These are phyloP conservation scores for Primulina tabacum DNA, from an alignment of 257 asterid genomes.

Conservation along the genomic window DNA sequence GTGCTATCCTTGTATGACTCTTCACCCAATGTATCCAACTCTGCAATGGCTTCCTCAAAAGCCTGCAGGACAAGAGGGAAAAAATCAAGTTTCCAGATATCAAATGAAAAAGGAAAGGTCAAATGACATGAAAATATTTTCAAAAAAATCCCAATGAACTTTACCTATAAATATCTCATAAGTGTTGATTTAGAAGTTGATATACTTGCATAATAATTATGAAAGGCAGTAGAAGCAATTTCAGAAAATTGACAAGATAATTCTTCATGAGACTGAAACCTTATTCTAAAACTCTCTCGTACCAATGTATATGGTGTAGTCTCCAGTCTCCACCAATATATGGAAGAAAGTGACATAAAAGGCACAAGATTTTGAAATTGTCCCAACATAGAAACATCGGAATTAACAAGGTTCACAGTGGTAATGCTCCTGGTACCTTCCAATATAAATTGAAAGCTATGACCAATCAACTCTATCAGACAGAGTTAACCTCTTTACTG, in stretches of 20 bases:
- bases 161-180: conserved; percentile 1
- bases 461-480: too few relatives aligned
- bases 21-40: conserved; percentile 67
- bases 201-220: not conserved
- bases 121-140: conserved; percentile 2
- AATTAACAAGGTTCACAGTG: too few relatives aligned
- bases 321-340: too few relatives aligned
- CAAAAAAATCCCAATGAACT: not conserved
- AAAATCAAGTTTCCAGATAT: not conserved
- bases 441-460: too few relatives aligned
- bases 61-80: conserved; percentile 36
- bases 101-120: not conserved
- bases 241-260: not conserved
- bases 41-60: conserved; percentile 68
- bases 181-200: not conserved
- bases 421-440: too few relatives aligned
- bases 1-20: conserved; percentile 74
- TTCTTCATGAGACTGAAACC: too few relatives aligned
- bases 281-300: too few relatives aligned
- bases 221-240: conserved; percentile 1
- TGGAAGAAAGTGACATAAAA: too few relatives aligned
- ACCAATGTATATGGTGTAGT: too few relatives aligned
- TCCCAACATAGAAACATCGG: too few relatives aligned
- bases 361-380: too few relatives aligned
- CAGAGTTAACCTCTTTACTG: too few relatives aligned